phyloP scores from a whole-genome alignment of 2,329 filamentous ascomycete genomes.

The Raffaelea deltoideospora region DNA sequence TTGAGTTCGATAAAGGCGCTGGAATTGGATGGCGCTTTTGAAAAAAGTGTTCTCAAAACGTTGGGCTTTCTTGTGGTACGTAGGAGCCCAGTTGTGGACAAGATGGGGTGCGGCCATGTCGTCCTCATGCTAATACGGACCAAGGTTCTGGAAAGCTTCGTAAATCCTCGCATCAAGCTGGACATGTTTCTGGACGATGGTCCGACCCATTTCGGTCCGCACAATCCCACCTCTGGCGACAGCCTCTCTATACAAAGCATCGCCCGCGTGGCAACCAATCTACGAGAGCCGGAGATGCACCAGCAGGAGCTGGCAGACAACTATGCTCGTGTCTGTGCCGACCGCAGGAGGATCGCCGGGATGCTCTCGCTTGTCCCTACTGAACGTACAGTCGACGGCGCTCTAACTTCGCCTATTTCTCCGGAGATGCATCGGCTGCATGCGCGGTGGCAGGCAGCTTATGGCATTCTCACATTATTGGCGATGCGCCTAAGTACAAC shows the following conservation, averaged over 20 bases:
- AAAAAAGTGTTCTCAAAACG: conserved; percentile 2
- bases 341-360: conserved; percentile 1
- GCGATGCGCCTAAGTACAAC: conserved; percentile 4
- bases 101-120: neutral
- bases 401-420: neutral
- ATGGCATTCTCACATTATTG: conserved; percentile 4
- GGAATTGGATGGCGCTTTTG: conserved; percentile 1
- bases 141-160: conserved; percentile 6
- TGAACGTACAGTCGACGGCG: neutral
- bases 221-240: neutral
- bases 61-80: conserved; percentile 5
- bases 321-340: neutral
- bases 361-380: conserved; percentile 1
- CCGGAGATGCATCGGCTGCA: neutral
- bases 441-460: conserved; percentile 3
- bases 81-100: neutral
- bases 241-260: conserved; percentile 1
- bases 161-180: conserved; percentile 7
- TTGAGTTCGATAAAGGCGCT: conserved; percentile 1
- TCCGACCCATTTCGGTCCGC: conserved; percentile 1
- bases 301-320: neutral
- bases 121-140: neutral
- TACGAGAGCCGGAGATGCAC: neutral
- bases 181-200: conserved; percentile 4
- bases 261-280: neutral